Conservation (phyloP, 352 stramenopile genomes). For the Globisporangium recalcitrans region DNA sequence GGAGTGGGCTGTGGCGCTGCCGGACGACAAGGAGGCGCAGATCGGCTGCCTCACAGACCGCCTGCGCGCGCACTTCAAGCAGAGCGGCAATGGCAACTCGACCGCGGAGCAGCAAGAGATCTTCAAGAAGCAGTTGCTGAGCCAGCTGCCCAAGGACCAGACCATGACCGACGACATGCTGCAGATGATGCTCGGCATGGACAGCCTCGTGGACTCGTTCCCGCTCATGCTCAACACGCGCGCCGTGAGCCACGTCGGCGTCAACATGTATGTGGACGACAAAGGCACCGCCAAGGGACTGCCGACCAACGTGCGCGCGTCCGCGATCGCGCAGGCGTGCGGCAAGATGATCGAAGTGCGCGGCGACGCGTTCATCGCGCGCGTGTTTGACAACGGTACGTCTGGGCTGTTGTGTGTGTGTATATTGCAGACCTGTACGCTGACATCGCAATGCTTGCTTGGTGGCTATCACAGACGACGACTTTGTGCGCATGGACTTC, state of each 20-base stretch:
- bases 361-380: slow-evolving; percentile 85
- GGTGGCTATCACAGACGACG: slow-evolving; percentile 46
- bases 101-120: slow-evolving; percentile 58
- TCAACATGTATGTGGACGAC: slow-evolving; percentile 91
- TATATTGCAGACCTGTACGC: not conserved
- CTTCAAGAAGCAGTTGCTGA: slow-evolving; percentile 78
- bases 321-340: slow-evolving; percentile 74
- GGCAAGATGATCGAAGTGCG: slow-evolving; percentile 82
- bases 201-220: slow-evolving; percentile 84
- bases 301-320: slow-evolving; percentile 71
- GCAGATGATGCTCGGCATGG: slow-evolving; percentile 85
- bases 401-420: not conserved
- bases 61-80: slow-evolving; percentile 74
- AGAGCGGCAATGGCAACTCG: slow-evolving; percentile 26
- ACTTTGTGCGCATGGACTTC: slow-evolving; percentile 82
- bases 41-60: slow-evolving; percentile 80
- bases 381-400: slow-evolving; percentile 83
- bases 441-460: not conserved
- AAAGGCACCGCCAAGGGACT: slow-evolving; percentile 85
- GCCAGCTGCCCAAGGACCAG: slow-evolving; percentile 59
- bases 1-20: slow-evolving; percentile 66
- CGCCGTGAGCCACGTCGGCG: slow-evolving; percentile 57
- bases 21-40: slow-evolving; percentile 72
- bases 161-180: slow-evolving; percentile 71
- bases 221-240: slow-evolving; percentile 81